Conservation (phyloP, 2,329 filamentous ascomycete genomes). For the Pseudocercospora crystallina region DNA sequence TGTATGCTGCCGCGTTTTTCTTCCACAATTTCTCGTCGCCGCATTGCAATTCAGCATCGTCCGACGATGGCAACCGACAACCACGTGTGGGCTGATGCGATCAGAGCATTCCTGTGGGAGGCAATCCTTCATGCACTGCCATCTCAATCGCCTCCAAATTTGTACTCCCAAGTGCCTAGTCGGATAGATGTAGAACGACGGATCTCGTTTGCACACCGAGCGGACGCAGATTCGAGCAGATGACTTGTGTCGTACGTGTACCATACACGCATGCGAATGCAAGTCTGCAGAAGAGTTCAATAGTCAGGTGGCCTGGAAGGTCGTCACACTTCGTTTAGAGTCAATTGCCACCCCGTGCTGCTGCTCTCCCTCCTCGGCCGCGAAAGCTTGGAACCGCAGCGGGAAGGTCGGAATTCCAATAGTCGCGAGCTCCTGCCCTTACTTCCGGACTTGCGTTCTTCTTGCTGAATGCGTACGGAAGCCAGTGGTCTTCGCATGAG, state of each 20-base stretch:
- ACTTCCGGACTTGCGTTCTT: background rate
- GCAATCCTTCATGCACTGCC: background rate
- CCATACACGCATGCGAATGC: too few relatives aligned
- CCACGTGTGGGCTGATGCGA: background rate
- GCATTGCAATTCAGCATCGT: background rate
- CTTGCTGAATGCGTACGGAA: background rate
- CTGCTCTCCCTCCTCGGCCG: too few relatives aligned
- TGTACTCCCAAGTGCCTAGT: background rate
- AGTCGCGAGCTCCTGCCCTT: background rate
- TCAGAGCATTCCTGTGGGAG: background rate
- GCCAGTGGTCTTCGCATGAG: background rate
- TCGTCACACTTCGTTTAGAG: background rate
- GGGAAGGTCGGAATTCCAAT: too few relatives aligned
- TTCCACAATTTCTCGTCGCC: background rate
- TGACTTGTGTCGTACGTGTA: background rate
- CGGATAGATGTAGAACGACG: too few relatives aligned
- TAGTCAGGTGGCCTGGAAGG: background rate
- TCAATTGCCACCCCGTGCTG: constrained; percentile 2
- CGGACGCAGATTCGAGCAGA: background rate
- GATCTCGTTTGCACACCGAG: background rate
- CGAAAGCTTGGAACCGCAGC: too few relatives aligned
- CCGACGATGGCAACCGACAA: background rate
- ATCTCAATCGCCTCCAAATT: background rate
- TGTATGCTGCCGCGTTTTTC: background rate
- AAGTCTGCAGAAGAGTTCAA: constrained; percentile 3